Evolutionary conservation across 768 basidiomycete species (phyloP), one percentile per base, ranked within the genome.

Genomic region (Boletus vinaceobasis): DNA sequence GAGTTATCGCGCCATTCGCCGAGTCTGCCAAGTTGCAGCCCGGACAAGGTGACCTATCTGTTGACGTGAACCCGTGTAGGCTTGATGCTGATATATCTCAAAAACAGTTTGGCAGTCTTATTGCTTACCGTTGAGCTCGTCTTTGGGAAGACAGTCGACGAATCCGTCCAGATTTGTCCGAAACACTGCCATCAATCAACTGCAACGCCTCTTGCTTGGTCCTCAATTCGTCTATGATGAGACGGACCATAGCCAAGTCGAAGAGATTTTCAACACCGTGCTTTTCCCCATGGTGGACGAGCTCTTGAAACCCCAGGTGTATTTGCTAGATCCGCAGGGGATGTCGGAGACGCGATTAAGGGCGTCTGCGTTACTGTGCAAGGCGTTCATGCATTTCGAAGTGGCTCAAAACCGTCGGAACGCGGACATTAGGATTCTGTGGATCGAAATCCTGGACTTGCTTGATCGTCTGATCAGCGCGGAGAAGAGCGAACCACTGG

Each of bases 331-430:
- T 67, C 88, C 90, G 0, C 77, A 82, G 59, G 93, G 92, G 29
- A 90, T 98, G 85, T 82, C 88, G 4, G 96, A 98, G 73, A 95
- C 92, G 8, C 82, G 96, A 4, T 69, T 98, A 33, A 81, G 91
- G 29, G 94, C 90, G 5, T 88, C 87, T 29, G 90, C 88, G n/a
- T 73, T 98, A 52, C 76, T 97, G 33, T 97, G 94, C 80, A 97
- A 97, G 74, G 84, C 86, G 11, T 98, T 99, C 74, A 88, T 98
- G 81, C 93, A 96, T 62, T 89, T 93, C 55, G 88, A 93, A 59
- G 77, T 93, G 39, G 81, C 87, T 13, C 86, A 92, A 51, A 81
- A 75, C 43, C 77, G 80, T 57, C 74, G 72, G 11, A 75, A 79
- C 40, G 75, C 79, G 15, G 85, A 91, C 67, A 82, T 90, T 46